These are phyloP conservation scores for Spraguea lophii DNA, from an alignment of 371 early-diverging fungal species.

Conservation along the genomic window DNA sequence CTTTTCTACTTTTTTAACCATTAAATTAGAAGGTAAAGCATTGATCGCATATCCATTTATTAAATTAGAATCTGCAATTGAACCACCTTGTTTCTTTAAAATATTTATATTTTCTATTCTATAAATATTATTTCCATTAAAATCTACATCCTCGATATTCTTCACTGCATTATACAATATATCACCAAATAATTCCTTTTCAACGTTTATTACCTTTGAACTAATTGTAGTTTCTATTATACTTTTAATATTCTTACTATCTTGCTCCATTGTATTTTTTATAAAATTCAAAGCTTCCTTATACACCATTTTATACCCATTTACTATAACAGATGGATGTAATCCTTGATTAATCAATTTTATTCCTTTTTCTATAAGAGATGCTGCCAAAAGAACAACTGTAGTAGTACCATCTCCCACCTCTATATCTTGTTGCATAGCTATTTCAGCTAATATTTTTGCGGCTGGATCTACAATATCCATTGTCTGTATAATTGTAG, in stretches of 20 bases:
- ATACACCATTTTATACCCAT: slow-evolving; percentile 83
- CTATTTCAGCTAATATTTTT: slow-evolving; percentile 81
- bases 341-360: slow-evolving; percentile 86
- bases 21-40: slow-evolving; percentile 61
- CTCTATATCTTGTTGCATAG: slow-evolving; percentile 94
- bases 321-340: slow-evolving; percentile 89
- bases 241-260: slow-evolving; percentile 60
- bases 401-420: slow-evolving; percentile 99
- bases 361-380: slow-evolving; percentile 78
- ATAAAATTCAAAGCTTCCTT: slow-evolving; percentile 94
- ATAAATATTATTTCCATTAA: slow-evolving; percentile 68
- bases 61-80: slow-evolving; percentile 66
- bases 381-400: slow-evolving; percentile 94
- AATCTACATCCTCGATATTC: slow-evolving; percentile 64
- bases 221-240: slow-evolving; percentile 93
- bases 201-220: slow-evolving; percentile 74
- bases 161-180: slow-evolving; percentile 79
- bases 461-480: slow-evolving; percentile 93
- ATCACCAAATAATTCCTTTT: slow-evolving; percentile 77
- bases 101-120: slow-evolving; percentile 91
- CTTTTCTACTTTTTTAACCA: slow-evolving; percentile 45
- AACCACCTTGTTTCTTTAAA: slow-evolving; percentile 90
- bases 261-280: slow-evolving; percentile 71
- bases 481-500: slow-evolving; percentile 82
- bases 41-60: slow-evolving; percentile 90